phyloP scores from a whole-genome alignment of 176 grass and related monocot species.

The Rhipidocladum racemiflorum region DNA sequence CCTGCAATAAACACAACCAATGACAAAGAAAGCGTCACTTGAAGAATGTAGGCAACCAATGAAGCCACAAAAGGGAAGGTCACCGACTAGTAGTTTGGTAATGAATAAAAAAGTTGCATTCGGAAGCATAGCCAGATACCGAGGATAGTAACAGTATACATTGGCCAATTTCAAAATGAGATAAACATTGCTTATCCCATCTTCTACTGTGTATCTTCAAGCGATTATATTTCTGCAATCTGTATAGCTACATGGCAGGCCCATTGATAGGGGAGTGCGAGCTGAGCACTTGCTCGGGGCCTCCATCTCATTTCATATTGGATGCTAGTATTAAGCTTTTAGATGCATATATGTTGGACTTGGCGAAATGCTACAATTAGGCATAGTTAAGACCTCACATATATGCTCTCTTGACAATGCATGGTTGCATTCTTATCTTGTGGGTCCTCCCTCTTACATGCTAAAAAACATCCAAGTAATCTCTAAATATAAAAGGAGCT shows the following conservation, averaged over 20 bases:
- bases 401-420: no score
- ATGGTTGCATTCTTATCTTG: no score
- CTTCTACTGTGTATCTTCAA: neutral
- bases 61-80: neutral
- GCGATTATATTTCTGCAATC: neutral
- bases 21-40: neutral
- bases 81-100: neutral
- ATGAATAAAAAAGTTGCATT: neutral
- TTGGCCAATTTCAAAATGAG: neutral
- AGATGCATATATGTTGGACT: no score
- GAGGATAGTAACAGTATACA: neutral
- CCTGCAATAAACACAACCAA: conserved; percentile 43
- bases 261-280: neutral
- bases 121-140: neutral
- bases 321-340: no score
- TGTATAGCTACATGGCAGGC: no score
- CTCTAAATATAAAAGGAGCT: no score
- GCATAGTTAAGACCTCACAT: no score
- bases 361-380: no score
- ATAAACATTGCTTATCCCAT: neutral
- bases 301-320: no score
- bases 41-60: conserved; percentile 2
- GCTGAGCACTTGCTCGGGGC: no score
- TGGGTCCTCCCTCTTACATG: no score
- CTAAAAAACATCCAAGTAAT: no score